phyloP scores from a whole-genome alignment of 306 rosid genomes.

The Benincasa hispida region DNA sequence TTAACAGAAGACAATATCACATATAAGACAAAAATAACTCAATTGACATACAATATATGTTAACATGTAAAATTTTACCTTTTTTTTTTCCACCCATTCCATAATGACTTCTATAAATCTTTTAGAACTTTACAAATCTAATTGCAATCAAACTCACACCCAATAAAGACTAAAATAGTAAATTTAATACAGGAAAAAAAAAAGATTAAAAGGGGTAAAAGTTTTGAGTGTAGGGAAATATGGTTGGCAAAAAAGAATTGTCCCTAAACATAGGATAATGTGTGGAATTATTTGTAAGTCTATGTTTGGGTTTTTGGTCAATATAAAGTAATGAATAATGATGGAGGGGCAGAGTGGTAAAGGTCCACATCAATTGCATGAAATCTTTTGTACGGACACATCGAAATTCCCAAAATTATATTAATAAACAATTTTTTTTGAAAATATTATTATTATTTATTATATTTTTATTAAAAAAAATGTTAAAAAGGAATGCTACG shows the following conservation, averaged over 20 bases:
- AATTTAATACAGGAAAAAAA: background rate
- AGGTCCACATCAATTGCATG: background rate
- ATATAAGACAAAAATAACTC: too few relatives aligned
- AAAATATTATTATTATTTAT: background rate
- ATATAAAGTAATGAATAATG: background rate
- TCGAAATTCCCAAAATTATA: background rate
- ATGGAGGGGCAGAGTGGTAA: background rate
- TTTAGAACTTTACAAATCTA: too few relatives aligned
- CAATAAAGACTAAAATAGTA: background rate
- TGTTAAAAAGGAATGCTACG: background rate
- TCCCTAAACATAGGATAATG: background rate
- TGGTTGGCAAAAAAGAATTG: background rate
- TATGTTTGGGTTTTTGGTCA: background rate
- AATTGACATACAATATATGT: too few relatives aligned
- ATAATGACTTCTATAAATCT: too few relatives aligned
- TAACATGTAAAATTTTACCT: too few relatives aligned
- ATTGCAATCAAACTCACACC: background rate
- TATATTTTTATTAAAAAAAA: background rate
- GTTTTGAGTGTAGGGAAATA: background rate
- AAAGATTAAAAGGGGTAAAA: background rate
- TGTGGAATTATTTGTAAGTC: background rate
- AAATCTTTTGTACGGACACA: constrained; percentile 2
- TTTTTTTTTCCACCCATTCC: too few relatives aligned
- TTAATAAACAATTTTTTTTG: background rate
- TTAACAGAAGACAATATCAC: too few relatives aligned